phyloP scores from a whole-genome alignment of 2,329 filamentous ascomycete genomes.

The Juglanconis sp. region DNA sequence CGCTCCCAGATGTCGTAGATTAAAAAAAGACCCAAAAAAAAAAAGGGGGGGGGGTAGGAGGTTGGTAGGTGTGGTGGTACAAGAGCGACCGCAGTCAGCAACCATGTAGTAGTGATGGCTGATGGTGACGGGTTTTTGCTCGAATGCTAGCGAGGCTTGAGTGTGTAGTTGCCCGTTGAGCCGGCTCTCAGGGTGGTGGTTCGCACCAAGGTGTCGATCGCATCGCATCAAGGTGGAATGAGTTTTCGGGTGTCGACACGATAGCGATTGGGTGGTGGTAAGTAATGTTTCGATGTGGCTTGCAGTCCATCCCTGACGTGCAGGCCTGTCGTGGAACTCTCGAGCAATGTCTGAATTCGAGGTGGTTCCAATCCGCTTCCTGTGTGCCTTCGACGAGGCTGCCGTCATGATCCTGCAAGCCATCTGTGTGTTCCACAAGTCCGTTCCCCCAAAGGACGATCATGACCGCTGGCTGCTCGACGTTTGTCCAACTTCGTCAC shows the following conservation, averaged over 20 bases:
- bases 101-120: background rate
- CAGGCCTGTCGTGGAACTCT: background rate
- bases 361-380: background rate
- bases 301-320: background rate
- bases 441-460: background rate
- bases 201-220: background rate
- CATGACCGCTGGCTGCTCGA: too few species aligned
- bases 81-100: slow-evolving; percentile 4
- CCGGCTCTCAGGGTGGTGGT: slow-evolving; percentile 12
- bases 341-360: background rate
- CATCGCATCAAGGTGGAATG: background rate
- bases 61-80: slow-evolving; percentile 13
- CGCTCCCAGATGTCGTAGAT: slow-evolving; percentile 6
- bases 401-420: background rate
- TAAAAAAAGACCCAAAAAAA: slow-evolving; percentile 17
- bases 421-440: background rate
- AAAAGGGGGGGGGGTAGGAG: slow-evolving; percentile 8
- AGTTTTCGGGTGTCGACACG: background rate
- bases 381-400: background rate
- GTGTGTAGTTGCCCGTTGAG: slow-evolving; percentile 17
- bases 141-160: slow-evolving; percentile 17
- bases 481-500: background rate
- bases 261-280: background rate
- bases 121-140: background rate
- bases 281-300: background rate